phyloP scores from a whole-genome alignment of 169 alveolate species.

The Pseudocohnilembus persalinus region DNA sequence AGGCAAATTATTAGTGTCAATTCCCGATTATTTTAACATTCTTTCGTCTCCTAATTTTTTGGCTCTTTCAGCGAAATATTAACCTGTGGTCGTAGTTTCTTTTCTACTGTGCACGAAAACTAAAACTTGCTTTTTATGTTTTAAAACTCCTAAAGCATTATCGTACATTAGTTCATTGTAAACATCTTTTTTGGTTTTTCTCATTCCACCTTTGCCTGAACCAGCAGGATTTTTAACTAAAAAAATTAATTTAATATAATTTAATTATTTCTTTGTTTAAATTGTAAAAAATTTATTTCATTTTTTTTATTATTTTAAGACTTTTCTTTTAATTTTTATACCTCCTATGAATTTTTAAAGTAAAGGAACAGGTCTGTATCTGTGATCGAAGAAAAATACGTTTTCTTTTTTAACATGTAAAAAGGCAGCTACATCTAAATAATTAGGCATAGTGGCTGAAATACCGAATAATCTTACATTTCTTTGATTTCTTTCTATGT shows the following conservation, averaged over 20 bases:
- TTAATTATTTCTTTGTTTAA: too few species aligned
- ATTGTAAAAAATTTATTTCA: too few species aligned
- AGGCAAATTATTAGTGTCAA: conserved; percentile 4
- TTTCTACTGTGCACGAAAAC: conserved; percentile 88
- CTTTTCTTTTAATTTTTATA: too few species aligned
- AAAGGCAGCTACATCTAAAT: conserved; percentile 86
- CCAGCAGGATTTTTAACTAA: conserved; percentile 58
- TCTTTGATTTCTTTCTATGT: conserved; percentile 84
- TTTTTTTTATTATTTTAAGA: too few species aligned
- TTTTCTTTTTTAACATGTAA: conserved; percentile 74
- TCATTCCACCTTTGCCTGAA: not conserved
- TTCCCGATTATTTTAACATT: conserved; percentile 27
- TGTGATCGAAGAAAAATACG: conserved; percentile 81
- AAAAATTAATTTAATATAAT: too few species aligned
- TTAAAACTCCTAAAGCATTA: conserved; percentile 58
- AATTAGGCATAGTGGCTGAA: conserved; percentile 89
- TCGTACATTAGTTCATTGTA: conserved; percentile 69
- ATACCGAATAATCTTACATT: conserved; percentile 87
- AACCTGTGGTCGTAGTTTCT: conserved; percentile 74
- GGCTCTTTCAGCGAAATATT: conserved; percentile 65
- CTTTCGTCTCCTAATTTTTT: conserved; percentile 44
- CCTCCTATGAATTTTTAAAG: conserved; percentile 79
- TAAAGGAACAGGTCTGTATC: conserved; percentile 89
- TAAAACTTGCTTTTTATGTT: conserved; percentile 74
- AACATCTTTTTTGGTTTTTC: conserved; percentile 56